A percentile compares a stretch with the other conserved stretches of the same genome.
Evolutionary conservation across 192 early-diverging fungal genomes (phyloP).

Genomic region (Podila clonocystis): DNA sequence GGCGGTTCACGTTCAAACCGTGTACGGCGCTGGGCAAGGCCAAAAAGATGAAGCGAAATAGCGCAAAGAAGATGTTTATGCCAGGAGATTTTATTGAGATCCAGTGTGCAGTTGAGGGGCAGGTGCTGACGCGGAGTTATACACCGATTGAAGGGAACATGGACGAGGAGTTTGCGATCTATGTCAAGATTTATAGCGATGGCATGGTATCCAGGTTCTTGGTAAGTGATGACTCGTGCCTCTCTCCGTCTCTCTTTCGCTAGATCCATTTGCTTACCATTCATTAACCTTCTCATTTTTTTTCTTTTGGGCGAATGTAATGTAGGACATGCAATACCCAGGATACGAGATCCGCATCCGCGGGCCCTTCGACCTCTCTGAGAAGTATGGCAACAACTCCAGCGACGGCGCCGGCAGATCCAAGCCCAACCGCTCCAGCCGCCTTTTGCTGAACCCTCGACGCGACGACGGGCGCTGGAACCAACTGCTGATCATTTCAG

Average conservation of each 20-base stretch:
- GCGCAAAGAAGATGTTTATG: slow-evolving; percentile 1
- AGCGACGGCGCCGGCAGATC: background rate
- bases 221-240: slow-evolving; percentile 6
- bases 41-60: slow-evolving; percentile 1
- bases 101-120: slow-evolving; percentile 8
- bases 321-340: slow-evolving; percentile 13
- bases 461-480: slow-evolving; percentile 18
- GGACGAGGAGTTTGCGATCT: slow-evolving; percentile 7
- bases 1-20: slow-evolving; percentile 15
- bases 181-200: slow-evolving; percentile 25
- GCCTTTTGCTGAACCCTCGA: slow-evolving; percentile 5
- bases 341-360: slow-evolving; percentile 21
- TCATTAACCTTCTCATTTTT: no score
- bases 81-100: slow-evolving; percentile 28
- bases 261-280: no score
- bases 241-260: background rate
- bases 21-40: background rate
- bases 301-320: background rate
- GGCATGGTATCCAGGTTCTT: slow-evolving; percentile 18
- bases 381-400: background rate
- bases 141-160: slow-evolving; percentile 9
- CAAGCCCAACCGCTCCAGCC: background rate
- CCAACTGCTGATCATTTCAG: slow-evolving; percentile 17
- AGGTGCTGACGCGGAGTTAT: slow-evolving; percentile 14
- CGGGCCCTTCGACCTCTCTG: slow-evolving; percentile 15